phyloP scores from a whole-genome alignment of 768 basidiomycete species.

The Leccinum broughii region DNA sequence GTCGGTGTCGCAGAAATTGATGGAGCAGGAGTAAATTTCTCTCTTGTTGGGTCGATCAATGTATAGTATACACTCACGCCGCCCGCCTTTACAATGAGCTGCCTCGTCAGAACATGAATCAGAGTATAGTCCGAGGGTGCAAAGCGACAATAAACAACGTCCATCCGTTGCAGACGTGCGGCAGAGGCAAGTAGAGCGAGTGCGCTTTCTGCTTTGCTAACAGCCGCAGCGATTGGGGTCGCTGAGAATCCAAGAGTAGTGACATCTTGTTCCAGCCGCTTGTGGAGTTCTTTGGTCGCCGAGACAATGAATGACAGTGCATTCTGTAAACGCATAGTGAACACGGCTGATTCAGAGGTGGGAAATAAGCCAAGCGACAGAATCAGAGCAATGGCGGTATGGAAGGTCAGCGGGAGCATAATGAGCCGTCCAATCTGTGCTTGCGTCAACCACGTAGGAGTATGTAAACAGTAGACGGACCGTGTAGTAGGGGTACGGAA shows the following conservation, averaged over 20 bases:
- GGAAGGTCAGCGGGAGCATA: conserved; percentile 58
- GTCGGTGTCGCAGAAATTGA: conserved; percentile 39
- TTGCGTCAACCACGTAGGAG: conserved; percentile 1
- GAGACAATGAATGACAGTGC: conserved; percentile 50
- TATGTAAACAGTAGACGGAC: conserved; percentile 27
- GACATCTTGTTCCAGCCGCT: conserved; percentile 42
- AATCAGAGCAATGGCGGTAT: conserved; percentile 55
- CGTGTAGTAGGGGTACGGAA: conserved; percentile 64
- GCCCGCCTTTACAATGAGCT: conserved; percentile 56
- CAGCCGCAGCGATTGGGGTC: conserved; percentile 34
- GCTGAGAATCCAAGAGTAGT: conserved; percentile 38
- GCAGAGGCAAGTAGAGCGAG: conserved; percentile 55
- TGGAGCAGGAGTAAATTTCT: conserved; percentile 52
- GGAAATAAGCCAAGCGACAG: conserved; percentile 62
- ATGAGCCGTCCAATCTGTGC: conserved; percentile 50
- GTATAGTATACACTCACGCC: conserved; percentile 64
- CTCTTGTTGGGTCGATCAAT: conserved; percentile 61
- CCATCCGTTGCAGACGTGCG: conserved; percentile 52
- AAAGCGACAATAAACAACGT: conserved; percentile 64
- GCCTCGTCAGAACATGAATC: conserved; percentile 50
- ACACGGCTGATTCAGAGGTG: conserved; percentile 57
- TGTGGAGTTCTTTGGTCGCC: conserved; percentile 47
- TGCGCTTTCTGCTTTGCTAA: conserved; percentile 44
- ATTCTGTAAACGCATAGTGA: conserved; percentile 48
- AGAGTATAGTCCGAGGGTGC: conserved; percentile 53